phyloP scores from a whole-genome alignment of 176 grass and related monocot species.

The bread wheat (Triticum aestivum) region IWGSC_CS_RefSeq_v2.1 NC_057800.1:469666577-469667076 shows the following conservation, averaged over 20 bases:
- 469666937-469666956: background rate
- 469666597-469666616: too few species aligned
- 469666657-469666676: too few species aligned
- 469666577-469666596: too few species aligned
- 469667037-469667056: background rate
- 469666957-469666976: background rate
- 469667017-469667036: background rate
- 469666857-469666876: background rate
- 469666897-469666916: background rate
- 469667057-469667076: background rate
- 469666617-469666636: too few species aligned
- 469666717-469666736: too few species aligned
- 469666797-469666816: background rate
- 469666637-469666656: too few species aligned
- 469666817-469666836: too few species aligned
- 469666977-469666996: constrained; percentile 17
- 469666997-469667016: background rate
- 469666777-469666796: background rate
- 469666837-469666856: background rate
- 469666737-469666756: background rate
- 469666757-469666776: too few species aligned
- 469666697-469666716: too few species aligned
- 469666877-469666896: background rate
- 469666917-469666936: background rate
- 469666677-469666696: too few species aligned